These are phyloP conservation scores for Xylaria nigripes DNA, from an alignment of 495 filamentous ascomycete genomes.

Conservation along the genomic window DNA sequence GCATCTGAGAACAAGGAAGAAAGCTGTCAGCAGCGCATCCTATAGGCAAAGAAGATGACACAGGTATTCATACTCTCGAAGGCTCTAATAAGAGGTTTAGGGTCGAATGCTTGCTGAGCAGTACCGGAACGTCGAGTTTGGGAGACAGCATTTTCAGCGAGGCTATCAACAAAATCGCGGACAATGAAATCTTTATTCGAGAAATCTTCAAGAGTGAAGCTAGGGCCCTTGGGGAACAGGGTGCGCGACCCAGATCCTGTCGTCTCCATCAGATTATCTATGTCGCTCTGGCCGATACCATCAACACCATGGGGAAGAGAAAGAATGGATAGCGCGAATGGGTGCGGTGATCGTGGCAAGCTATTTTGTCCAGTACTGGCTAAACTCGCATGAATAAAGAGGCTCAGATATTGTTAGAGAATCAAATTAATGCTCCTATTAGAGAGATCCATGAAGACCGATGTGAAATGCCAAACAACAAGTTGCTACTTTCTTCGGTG, in stretches of 20 bases:
- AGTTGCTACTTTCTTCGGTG: background rate
- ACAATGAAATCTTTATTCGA: slow-evolving; percentile 92
- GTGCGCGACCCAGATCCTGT: slow-evolving; percentile 44
- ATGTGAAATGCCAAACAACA: background rate
- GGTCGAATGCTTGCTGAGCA: slow-evolving; percentile 75
- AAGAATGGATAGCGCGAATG: background rate
- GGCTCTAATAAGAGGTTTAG: slow-evolving; percentile 90
- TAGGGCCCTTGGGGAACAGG: slow-evolving; percentile 68
- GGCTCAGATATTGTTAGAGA: background rate
- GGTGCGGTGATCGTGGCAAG: background rate
- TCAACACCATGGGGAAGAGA: slow-evolving; percentile 7
- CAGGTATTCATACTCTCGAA: slow-evolving; percentile 61
- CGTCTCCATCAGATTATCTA: slow-evolving; percentile 33
- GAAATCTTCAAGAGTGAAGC: slow-evolving; percentile 82
- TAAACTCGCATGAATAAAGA: background rate
- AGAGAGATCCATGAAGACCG: background rate
- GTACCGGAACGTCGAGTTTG: slow-evolving; percentile 63
- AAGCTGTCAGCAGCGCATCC: slow-evolving; percentile 17
- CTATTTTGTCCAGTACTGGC: background rate
- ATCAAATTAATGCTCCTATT: background rate
- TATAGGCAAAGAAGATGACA: background rate
- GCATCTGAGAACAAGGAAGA: slow-evolving; percentile 37
- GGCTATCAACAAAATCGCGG: slow-evolving; percentile 89
- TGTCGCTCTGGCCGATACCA: background rate
- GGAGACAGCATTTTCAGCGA: slow-evolving; percentile 77